Evolutionary conservation across 495 filamentous ascomycete genomes (phyloP).

Genomic region (Acidiella bohemica): DNA sequence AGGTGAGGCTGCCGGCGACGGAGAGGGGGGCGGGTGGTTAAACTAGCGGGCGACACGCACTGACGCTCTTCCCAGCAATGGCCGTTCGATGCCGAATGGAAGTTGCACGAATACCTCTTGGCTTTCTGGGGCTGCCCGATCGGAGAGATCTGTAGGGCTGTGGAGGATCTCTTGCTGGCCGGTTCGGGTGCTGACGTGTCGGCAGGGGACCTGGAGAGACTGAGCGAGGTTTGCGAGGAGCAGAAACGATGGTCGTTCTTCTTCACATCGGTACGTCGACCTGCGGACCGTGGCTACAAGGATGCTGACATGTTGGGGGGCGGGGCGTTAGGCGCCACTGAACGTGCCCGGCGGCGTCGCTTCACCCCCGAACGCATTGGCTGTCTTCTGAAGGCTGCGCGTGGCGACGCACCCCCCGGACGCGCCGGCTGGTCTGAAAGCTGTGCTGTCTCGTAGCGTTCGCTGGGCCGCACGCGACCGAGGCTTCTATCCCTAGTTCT

Average conservation of each 20-base stretch:
- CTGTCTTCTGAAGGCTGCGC: conserved; percentile 4
- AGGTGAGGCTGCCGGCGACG: conserved; percentile 56
- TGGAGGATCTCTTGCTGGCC: too few relatives aligned
- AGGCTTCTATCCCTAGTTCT: too few relatives aligned
- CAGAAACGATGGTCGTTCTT: conserved; percentile 53
- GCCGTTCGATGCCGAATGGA: conserved; percentile 7
- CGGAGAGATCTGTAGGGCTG: conserved; percentile 51
- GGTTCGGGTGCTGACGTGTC: too few relatives aligned
- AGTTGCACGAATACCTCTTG: conserved; percentile 50
- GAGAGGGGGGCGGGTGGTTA: too few relatives aligned
- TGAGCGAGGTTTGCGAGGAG: conserved; percentile 36
- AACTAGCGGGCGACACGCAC: neutral
- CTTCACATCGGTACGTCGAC: too few relatives aligned
- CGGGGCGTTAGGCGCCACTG: conserved; percentile 41
- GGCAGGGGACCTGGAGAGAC: conserved; percentile 42
- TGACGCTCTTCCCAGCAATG: conserved; percentile 4
- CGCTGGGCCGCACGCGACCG: too few relatives aligned
- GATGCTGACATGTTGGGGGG: too few relatives aligned
- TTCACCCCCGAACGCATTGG: conserved; percentile 9
- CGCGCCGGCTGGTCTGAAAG: too few relatives aligned
- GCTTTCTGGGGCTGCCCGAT: conserved; percentile 50
- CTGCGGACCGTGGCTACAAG: too few relatives aligned
- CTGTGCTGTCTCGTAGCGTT: too few relatives aligned
- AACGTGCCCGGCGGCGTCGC: conserved; percentile 36
- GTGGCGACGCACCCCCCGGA: too few relatives aligned